Evolutionary conservation across 352 stramenopile species (phyloP), one percentile per base, ranked within the genome.

Genomic region (Pythium rishiriense): DNA sequence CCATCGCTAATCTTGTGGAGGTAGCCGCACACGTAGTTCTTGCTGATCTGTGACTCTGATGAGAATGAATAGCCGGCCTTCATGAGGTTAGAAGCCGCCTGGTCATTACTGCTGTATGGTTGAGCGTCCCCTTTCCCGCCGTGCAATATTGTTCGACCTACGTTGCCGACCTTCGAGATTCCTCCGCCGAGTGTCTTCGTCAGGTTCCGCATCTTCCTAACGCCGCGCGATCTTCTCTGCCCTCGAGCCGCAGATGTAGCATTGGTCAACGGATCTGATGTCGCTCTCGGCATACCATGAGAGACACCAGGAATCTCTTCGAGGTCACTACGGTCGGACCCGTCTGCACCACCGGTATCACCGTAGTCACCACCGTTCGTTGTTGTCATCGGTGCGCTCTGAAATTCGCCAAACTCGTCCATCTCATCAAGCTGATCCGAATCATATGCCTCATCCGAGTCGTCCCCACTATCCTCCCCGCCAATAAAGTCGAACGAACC

Each of bases 1-100:
- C 84, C 84, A 58, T 94, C 86, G 52, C 84, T 93, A 29, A 94
- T 83, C 66, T 94, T 94, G 72, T 94, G 82, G 15, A 94, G 43
- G 47, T 94, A 94, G 1, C 86, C 86, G 25, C 83, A 91, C 9
- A 93, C 83, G 50, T 91, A 92, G 57, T 90, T 83, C 33, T 88
- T 88, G 43, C 79, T 93, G 50, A 81, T 83, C 55, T 88, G 84
- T 8, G 76, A 90, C 57, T 93, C 84, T 1, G 81, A 91, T 33
- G 81, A 93, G 58, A 93, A 93, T 8, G 66, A 74, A 41, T 87
- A 88, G 0, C 83, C 80, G 4, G 77, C 72, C 5, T 65, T 72
- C 5, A 87, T 28, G 14, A 88, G 41, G n/a, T 75, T 74, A 0
- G 68, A 57, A 29, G 75, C 56, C 12, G 43, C 39, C 7, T 12